Base-by-base conservation (phyloP, 2,329 filamentous ascomycete genomes). In the Leptoxyphium fumago region DNA sequence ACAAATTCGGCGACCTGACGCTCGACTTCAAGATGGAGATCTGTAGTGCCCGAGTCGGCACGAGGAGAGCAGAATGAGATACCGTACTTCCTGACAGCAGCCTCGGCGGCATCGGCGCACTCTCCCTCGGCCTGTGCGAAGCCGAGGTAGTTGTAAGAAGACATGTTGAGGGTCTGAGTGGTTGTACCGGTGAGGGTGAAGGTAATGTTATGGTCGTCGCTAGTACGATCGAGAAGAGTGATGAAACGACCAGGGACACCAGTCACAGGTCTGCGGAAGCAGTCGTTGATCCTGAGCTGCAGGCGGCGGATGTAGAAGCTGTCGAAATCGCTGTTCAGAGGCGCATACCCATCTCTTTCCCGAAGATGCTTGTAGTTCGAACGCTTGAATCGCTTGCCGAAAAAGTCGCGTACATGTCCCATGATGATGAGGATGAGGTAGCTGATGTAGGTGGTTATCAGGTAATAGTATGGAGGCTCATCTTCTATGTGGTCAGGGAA, bases 111-210 rank as follows among this genome's bases (percentile, higher is more conserved):
- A 62, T 96, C 89, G 40, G 91, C 91, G 60, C 91, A 98, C 36
- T 91, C 89, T 10, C 91, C 91, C 52, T 96, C 88, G 0, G 91
- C 95, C 64, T 98, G 91, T 42, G 91, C 91, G 57, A 98, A 98
- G 38, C 91, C 91, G 18, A 98, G 83, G 61, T 98, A 98, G 66
- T 98, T 98, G 74, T 98, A 98, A 1, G 91, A 98, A 69, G 89
- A 95, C 82, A 98, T 83, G 67, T 98, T 98, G 56, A 98, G 71
- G 0, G 91, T 96, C 65, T 98, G 86, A 1, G 89, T 96, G 46
- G 78, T 82, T 40, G 86, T 94, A 46, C 91, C 91, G 1, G 84
- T 88, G 64, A 87, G 80, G 61, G 84, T 77, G 70, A 94, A 98
- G 46, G 82, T 81, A 57, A 82, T 75, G 67, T 98, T 98, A 71